Conservation (phyloP, 2,329 filamentous ascomycete genomes). For the Exophiala viscosa region DNA sequence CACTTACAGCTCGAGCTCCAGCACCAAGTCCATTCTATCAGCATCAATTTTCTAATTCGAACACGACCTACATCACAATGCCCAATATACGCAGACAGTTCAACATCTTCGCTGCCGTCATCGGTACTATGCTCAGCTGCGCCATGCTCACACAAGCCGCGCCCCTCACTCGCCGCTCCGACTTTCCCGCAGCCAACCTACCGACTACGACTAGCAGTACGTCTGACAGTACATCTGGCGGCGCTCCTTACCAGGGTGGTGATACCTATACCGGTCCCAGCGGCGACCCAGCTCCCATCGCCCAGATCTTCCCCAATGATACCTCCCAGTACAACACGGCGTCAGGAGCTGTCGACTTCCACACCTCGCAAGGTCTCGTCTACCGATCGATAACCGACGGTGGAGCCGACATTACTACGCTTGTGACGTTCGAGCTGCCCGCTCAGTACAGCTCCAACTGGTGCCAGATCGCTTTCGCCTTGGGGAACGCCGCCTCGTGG, state of each 20-base stretch:
- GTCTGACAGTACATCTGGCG: neutral
- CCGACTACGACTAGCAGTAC: neutral
- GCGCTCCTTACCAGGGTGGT: neutral
- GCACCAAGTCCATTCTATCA: too few relatives aligned
- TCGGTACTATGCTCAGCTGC: conserved; percentile 13
- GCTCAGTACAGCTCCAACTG: conserved; percentile 11
- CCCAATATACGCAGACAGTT: conserved; percentile 1
- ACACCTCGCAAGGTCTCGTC: conserved; percentile 43
- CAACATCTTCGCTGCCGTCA: conserved; percentile 2
- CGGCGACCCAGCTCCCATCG: conserved; percentile 5
- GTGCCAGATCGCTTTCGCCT: conserved; percentile 27
- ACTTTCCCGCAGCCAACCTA: neutral
- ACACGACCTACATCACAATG: neutral
- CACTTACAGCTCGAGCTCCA: too few relatives aligned
- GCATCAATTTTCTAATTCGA: too few relatives aligned
- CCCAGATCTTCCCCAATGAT: conserved; percentile 14
- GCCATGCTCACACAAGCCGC: conserved; percentile 9
- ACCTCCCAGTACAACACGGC: conserved; percentile 31
- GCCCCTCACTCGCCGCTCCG: conserved; percentile 8
- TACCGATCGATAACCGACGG: conserved; percentile 49
- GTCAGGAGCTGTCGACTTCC: conserved; percentile 33
- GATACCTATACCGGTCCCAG: conserved; percentile 1
- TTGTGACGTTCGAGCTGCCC: conserved; percentile 27
- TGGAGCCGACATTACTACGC: conserved; percentile 26
- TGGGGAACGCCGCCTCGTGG: conserved; percentile 11